Evolutionary conservation across 176 grass and related monocot species (phyloP).

Genomic region (Eleusine indica): DNA sequence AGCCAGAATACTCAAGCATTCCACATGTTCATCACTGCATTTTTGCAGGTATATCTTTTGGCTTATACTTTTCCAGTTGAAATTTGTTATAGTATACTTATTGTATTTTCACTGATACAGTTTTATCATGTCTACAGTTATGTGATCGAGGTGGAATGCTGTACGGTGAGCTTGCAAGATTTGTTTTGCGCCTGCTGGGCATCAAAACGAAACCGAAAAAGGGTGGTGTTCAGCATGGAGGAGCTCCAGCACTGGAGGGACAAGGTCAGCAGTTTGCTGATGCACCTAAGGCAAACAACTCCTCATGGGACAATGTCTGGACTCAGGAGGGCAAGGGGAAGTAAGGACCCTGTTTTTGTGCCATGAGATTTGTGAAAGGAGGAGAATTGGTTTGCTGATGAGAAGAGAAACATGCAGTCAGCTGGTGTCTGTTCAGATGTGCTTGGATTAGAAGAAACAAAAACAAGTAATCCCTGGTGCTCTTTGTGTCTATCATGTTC

Average conservation of each 20-base stretch:
- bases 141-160: slow-evolving; percentile 76
- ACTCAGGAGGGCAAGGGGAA: slow-evolving; percentile 48
- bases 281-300: slow-evolving; percentile 50
- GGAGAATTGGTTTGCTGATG: slow-evolving; percentile 11
- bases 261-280: slow-evolving; percentile 37
- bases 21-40: slow-evolving; percentile 77
- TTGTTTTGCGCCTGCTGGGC: slow-evolving; percentile 63
- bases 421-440: slow-evolving; percentile 6
- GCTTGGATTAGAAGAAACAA: background rate
- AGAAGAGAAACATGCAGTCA: slow-evolving; percentile 23
- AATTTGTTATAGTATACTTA: background rate
- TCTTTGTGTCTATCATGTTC: slow-evolving; percentile 25
- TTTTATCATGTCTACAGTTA: slow-evolving; percentile 43
- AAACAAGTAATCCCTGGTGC: slow-evolving; percentile 36
- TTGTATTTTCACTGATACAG: slow-evolving; percentile 15
- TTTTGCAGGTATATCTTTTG: slow-evolving; percentile 66
- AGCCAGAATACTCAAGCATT: slow-evolving; percentile 91
- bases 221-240: slow-evolving; percentile 17
- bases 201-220: slow-evolving; percentile 68
- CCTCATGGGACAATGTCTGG: slow-evolving; percentile 74
- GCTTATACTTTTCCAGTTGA: background rate
- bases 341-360: slow-evolving; percentile 18
- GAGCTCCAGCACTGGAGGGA: slow-evolving; percentile 27
- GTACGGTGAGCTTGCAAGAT: slow-evolving; percentile 79
- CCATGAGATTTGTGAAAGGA: background rate